Evolutionary conservation across 2,329 filamentous ascomycete species (phyloP).

Genomic region (Monilinia aucupariae): DNA sequence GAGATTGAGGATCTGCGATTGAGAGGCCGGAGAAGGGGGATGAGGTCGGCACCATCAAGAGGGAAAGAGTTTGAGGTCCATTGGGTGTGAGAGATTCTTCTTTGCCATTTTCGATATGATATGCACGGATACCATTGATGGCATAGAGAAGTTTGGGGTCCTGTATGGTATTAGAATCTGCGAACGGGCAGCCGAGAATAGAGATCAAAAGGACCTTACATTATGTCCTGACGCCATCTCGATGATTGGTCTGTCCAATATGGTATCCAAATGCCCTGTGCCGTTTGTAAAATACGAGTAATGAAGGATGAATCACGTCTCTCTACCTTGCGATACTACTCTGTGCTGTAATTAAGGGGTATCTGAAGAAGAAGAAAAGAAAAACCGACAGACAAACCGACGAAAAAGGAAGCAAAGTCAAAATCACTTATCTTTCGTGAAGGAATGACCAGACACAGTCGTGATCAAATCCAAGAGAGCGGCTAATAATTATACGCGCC

Average conservation of each 20-base stretch:
- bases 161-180: conserved; percentile 23
- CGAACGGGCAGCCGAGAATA: not conserved
- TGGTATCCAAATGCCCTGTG: not conserved
- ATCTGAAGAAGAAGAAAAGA: too few species aligned
- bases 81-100: conserved; percentile 78
- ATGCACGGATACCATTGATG: conserved; percentile 82
- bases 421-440: too few species aligned
- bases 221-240: conserved; percentile 33
- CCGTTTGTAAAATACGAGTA: too few species aligned
- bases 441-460: too few species aligned
- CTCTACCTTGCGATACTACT: too few species aligned
- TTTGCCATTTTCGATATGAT: conserved; percentile 82
- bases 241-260: not conserved
- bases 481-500: too few species aligned
- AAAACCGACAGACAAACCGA: too few species aligned
- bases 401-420: too few species aligned
- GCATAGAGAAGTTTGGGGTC: conserved; percentile 64
- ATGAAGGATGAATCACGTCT: too few species aligned
- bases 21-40: conserved; percentile 56
- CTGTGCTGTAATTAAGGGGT: too few species aligned
- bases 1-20: conserved; percentile 50
- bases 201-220: conserved; percentile 19
- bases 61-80: conserved; percentile 83
- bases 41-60: conserved; percentile 92
- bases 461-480: too few species aligned